A percentile compares a stretch with the other conserved stretches of the same genome.
Conservation (phyloP, 441 rosid species). For the Mallotus repandus region DNA sequence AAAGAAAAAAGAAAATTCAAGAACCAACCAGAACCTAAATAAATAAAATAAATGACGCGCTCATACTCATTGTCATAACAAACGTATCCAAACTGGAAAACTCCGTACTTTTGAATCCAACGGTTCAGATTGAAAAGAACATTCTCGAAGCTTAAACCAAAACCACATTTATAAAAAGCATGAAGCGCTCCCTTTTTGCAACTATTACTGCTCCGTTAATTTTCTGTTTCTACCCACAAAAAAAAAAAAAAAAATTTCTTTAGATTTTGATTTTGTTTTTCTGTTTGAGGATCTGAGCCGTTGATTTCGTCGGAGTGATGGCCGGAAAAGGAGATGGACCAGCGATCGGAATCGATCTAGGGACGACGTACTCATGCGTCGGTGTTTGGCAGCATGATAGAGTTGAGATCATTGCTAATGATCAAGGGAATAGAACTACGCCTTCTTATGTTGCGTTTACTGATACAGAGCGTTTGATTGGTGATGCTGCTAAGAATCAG, state of each 20-base stretch:
- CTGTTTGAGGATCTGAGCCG: neutral
- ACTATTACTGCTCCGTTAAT: too few relatives aligned
- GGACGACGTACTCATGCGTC: constrained; percentile 1
- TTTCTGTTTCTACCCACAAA: too few relatives aligned
- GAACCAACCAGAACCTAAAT: too few relatives aligned
- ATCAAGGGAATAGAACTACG: constrained; percentile 56
- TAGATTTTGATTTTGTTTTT: neutral
- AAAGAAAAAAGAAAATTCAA: too few relatives aligned
- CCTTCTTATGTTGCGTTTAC: constrained; percentile 62
- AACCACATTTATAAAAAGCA: constrained; percentile 9
- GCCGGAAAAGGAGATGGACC: constrained; percentile 49
- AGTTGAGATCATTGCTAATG: constrained; percentile 59
- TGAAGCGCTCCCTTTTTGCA: too few relatives aligned
- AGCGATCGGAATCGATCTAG: constrained; percentile 49
- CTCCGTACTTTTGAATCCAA: neutral
- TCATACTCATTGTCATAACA: too few relatives aligned
- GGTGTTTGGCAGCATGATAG: constrained; percentile 62
- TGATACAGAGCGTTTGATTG: constrained; percentile 23
- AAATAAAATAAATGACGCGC: too few relatives aligned
- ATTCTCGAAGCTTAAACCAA: constrained; percentile 16
- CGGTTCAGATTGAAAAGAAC: constrained; percentile 5
- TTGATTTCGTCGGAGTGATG: constrained; percentile 16
- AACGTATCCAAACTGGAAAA: too few relatives aligned
- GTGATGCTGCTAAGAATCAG: constrained; percentile 34
- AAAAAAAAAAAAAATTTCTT: too few relatives aligned